phyloP scores from a whole-genome alignment of 176 grass and related monocot species.

The Thalia dealbata region DNA sequence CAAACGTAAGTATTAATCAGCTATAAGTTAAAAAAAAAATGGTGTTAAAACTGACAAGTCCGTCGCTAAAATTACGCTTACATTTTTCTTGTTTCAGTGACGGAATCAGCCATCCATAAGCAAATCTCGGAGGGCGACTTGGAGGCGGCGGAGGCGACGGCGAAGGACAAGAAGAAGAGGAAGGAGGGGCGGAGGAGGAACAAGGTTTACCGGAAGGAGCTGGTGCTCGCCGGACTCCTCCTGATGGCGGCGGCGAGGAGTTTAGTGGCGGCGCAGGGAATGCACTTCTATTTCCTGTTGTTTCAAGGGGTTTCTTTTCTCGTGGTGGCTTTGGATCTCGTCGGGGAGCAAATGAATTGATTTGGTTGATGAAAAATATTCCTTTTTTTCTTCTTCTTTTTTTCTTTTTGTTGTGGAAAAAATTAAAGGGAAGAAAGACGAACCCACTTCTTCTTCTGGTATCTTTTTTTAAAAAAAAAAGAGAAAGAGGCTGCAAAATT shows the following conservation, averaged over 20 bases:
- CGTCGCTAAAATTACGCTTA: no score
- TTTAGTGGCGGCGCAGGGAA: neutral
- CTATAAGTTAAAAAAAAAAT: no score
- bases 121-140: conserved; percentile 1
- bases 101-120: neutral
- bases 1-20: no score
- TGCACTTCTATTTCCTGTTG: conserved; percentile 12
- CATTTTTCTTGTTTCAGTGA: no score
- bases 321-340: neutral
- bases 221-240: neutral
- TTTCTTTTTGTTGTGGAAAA: no score
- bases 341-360: conserved; percentile 1
- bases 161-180: neutral
- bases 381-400: no score
- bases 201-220: conserved; percentile 1
- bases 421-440: no score
- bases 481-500: no score
- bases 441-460: no score
- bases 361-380: neutral
- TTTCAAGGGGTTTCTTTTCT: conserved; percentile 6
- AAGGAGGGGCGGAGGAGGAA: neutral
- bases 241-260: conserved; percentile 8
- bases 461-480: no score
- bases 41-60: no score
- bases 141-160: neutral